Evolutionary conservation across 768 basidiomycete species (phyloP).

Genomic region (Lactarius trivialis): DNA sequence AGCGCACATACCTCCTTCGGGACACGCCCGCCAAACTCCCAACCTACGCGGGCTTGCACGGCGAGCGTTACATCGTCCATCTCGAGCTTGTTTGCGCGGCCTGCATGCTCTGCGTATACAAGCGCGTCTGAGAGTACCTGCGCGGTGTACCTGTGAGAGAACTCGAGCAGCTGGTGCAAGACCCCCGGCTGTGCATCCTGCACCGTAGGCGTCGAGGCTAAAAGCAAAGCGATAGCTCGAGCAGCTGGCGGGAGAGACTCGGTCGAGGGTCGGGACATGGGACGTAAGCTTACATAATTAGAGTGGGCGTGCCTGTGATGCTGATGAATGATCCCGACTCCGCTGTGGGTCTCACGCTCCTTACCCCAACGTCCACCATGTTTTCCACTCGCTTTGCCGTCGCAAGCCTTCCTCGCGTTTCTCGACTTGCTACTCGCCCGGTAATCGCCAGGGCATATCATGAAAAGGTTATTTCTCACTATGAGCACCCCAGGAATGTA

Average conservation of each 20-base stretch:
- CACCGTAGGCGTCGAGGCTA: constrained; percentile 77
- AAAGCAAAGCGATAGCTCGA: constrained; percentile 72
- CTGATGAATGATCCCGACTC: neutral
- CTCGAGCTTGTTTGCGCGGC: constrained; percentile 69
- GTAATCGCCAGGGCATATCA: constrained; percentile 71
- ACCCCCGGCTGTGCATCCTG: constrained; percentile 85
- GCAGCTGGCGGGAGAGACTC: constrained; percentile 78
- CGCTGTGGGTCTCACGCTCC: neutral
- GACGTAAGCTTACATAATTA: neutral
- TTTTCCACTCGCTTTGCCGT: constrained; percentile 52
- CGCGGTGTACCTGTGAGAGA: constrained; percentile 75
- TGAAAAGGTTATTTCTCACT: constrained; percentile 96
- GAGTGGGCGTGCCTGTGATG: neutral
- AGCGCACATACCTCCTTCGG: constrained; percentile 84
- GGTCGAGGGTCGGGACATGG: constrained; percentile 39
- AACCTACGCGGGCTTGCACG: constrained; percentile 83
- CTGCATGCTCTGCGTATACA: constrained; percentile 84
- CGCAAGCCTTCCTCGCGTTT: constrained; percentile 37
- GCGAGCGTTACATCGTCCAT: constrained; percentile 78
- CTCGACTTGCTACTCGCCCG: constrained; percentile 41
- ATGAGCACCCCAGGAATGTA: constrained; percentile 96
- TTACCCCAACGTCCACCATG: constrained; percentile 47
- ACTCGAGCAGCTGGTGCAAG: constrained; percentile 81
- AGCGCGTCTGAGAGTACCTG: constrained; percentile 81
- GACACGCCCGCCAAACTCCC: constrained; percentile 86